phyloP scores from a whole-genome alignment of 2,329 filamentous ascomycete genomes.

The Aspergillus quadricinctus region DNA sequence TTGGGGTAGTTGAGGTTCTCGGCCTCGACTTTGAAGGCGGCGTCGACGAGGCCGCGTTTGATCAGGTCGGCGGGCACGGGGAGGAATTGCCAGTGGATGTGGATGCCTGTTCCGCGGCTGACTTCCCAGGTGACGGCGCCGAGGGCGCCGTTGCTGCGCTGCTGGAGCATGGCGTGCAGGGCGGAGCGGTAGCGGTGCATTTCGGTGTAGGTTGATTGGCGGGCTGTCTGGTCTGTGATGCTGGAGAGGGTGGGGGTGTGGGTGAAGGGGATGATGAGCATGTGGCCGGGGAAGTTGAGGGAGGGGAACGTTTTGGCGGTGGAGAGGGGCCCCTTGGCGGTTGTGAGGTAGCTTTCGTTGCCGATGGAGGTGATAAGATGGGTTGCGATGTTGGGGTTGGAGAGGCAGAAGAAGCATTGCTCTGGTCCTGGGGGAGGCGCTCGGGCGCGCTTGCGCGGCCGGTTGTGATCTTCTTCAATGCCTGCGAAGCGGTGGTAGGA shows the following conservation, averaged over 20 bases:
- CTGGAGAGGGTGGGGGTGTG: conserved; percentile 71
- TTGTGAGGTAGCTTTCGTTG: conserved; percentile 81
- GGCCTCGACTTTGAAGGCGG: conserved; percentile 81
- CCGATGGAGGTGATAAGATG: conserved; percentile 91
- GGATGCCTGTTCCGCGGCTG: conserved; percentile 72
- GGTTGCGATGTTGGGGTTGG: conserved; percentile 74
- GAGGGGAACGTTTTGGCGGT: conserved; percentile 65
- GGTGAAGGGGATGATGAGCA: conserved; percentile 83
- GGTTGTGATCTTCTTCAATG: conserved; percentile 34
- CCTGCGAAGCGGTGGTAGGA: conserved; percentile 38
- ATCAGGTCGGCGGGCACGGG: conserved; percentile 68
- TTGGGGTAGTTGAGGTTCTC: conserved; percentile 64
- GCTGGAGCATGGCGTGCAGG: conserved; percentile 70
- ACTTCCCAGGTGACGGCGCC: conserved; percentile 93
- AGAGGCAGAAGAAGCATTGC: conserved; percentile 92
- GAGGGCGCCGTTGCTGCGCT: conserved; percentile 49
- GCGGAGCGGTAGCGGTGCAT: conserved; percentile 77
- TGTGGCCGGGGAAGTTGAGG: conserved; percentile 74
- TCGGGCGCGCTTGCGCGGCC: conserved; percentile 41
- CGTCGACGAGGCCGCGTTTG: conserved; percentile 71
- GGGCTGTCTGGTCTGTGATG: conserved; percentile 57
- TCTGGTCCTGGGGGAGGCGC: conserved; percentile 59
- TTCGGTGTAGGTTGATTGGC: conserved; percentile 63
- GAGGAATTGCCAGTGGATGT: conserved; percentile 91
- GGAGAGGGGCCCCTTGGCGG: conserved; percentile 83